A percentile compares a stretch with the other conserved stretches of the same genome.
Evolutionary conservation across 108 stramenopile genomes (phyloP).

Genomic region (Skeletonema marinoi): DNA sequence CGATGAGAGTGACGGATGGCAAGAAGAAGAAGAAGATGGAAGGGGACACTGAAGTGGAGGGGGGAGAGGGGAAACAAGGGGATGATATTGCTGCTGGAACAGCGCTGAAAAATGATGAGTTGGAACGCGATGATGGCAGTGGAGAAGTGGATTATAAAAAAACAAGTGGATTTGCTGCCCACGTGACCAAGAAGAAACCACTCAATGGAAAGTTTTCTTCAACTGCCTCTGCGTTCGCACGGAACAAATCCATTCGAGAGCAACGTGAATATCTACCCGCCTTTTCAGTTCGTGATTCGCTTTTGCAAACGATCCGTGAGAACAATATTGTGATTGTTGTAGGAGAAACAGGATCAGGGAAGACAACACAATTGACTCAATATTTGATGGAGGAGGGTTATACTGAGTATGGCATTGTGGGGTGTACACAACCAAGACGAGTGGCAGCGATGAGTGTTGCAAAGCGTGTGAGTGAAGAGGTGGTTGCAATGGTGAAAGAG

Average conservation of each 20-base stretch:
- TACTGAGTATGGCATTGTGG: constrained; percentile 92
- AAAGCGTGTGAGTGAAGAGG: constrained; percentile 97
- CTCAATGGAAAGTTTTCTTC: constrained; percentile 20
- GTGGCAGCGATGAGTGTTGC: constrained; percentile 99
- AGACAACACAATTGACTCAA: constrained; percentile 98
- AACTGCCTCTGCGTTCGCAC: constrained; percentile 83
- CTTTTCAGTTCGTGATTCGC: constrained; percentile 92
- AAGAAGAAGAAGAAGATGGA: constrained; percentile 16
- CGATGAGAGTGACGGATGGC: constrained; percentile 76
- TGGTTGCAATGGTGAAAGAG: constrained; percentile 69
- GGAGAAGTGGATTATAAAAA: constrained; percentile 92
- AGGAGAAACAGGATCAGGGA: constrained; percentile 93
- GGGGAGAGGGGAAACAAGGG: constrained; percentile 34
- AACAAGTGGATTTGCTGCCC: constrained; percentile 83
- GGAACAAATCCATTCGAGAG: constrained; percentile 88
- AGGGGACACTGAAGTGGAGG: constrained; percentile 26
- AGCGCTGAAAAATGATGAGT: constrained; percentile 8
- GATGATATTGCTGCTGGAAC: background rate
- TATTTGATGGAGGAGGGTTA: constrained; percentile 97
- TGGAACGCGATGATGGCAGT: constrained; percentile 19
- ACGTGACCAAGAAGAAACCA: constrained; percentile 70
- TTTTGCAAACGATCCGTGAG: constrained; percentile 90
- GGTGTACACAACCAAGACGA: constrained; percentile 93
- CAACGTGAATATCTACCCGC: constrained; percentile 95
- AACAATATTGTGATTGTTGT: constrained; percentile 95